Evolutionary conservation across 108 stramenopile genomes (phyloP).

Genomic region (Mediolabrus comicus): DNA sequence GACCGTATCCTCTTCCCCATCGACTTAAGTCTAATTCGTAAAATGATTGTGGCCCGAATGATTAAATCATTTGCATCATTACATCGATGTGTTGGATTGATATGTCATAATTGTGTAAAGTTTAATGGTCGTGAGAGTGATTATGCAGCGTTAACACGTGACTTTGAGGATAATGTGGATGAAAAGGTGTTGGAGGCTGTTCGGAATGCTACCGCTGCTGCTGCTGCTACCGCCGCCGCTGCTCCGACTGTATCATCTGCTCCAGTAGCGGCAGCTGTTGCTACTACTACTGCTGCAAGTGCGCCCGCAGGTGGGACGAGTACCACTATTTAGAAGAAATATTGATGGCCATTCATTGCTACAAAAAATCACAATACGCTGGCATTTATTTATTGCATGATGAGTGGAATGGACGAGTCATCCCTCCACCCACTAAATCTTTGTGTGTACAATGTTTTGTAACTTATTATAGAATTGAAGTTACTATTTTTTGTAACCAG

Average conservation of each 20-base stretch:
- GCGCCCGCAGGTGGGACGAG: background rate
- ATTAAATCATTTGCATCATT: slow-evolving; percentile 59
- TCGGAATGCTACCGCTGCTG: slow-evolving; percentile 11
- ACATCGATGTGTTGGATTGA: slow-evolving; percentile 60
- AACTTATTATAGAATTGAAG: no score
- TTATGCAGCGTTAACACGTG: slow-evolving; percentile 71
- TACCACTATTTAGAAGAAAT: no score
- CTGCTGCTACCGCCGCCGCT: background rate
- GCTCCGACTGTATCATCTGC: background rate
- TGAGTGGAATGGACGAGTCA: no score
- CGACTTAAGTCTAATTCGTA: slow-evolving; percentile 72
- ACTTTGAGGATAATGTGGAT: slow-evolving; percentile 66
- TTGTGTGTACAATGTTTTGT: no score
- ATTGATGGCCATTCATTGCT: no score
- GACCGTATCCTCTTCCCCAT: slow-evolving; percentile 80
- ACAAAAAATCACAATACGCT: no score
- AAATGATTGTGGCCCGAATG: slow-evolving; percentile 61
- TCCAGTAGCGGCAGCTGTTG: background rate
- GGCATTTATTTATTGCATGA: no score
- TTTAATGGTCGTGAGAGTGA: slow-evolving; percentile 79
- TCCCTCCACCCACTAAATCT: no score
- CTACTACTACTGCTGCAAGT: background rate
- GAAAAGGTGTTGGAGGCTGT: slow-evolving; percentile 46
- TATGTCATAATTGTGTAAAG: slow-evolving; percentile 77
- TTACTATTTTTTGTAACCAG: no score